A percentile compares a stretch with the other conserved stretches of the same genome.
Evolutionary conservation across 495 filamentous ascomycete species (phyloP).

Genomic region (Hypoxylon subgilvum): DNA sequence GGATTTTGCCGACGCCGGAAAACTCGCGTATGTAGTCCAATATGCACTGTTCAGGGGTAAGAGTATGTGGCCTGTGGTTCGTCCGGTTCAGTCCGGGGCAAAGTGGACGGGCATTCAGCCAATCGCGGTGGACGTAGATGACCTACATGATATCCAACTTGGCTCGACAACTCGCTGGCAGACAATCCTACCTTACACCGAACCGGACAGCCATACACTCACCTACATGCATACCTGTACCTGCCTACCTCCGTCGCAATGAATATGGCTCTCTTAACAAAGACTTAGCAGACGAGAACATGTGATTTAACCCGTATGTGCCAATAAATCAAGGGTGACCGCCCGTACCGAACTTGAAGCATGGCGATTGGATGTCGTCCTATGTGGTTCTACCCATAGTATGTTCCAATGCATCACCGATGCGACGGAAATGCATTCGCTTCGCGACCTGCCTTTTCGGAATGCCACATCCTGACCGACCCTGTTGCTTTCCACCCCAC

Average conservation of each 20-base stretch:
- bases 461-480: neutral
- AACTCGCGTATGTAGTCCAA: neutral
- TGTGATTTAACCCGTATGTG: neutral
- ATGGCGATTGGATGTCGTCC: neutral
- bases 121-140: neutral
- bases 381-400: neutral
- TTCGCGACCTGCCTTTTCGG: neutral
- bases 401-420: neutral
- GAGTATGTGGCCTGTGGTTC: too few species aligned
- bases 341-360: neutral
- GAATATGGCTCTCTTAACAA: too few species aligned
- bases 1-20: conserved; percentile 1
- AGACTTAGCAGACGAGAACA: neutral
- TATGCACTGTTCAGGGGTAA: conserved; percentile 1
- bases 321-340: too few species aligned
- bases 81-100: neutral
- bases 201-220: too few species aligned
- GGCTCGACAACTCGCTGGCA: too few species aligned
- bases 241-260: too few species aligned
- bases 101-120: too few species aligned
- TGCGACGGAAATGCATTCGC: neutral
- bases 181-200: too few species aligned
- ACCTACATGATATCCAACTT: too few species aligned
- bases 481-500: neutral
- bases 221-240: too few species aligned